A percentile compares a stretch with the other conserved stretches of the same genome.
Conservation (phyloP, 495 filamentous ascomycete species). For the Massariosphaeria phaeospora region DNA sequence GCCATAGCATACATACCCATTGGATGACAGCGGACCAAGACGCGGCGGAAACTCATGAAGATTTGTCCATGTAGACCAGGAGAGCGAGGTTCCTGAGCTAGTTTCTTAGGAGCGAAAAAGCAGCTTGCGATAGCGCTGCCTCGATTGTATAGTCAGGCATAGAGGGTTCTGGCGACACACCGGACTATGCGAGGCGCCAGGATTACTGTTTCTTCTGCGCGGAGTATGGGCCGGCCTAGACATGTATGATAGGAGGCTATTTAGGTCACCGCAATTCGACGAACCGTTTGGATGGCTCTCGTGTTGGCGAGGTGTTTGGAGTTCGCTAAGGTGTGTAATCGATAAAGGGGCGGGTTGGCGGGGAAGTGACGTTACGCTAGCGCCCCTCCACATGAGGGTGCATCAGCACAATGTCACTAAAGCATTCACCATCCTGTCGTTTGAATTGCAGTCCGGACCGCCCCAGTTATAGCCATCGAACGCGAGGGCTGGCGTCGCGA, state of each 20-base stretch:
- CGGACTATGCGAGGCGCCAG: constrained; percentile 22
- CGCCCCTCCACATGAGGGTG: too few species aligned
- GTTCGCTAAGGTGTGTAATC: constrained; percentile 21
- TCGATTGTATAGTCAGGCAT: constrained; percentile 28
- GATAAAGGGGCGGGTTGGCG: constrained; percentile 13
- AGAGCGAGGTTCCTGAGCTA: constrained; percentile 14
- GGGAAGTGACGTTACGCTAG: too few species aligned
- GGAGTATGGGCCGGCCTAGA: constrained; percentile 1
- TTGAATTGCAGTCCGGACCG: neutral
- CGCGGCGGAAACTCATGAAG: neutral
- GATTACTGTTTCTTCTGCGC: neutral
- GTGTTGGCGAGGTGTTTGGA: neutral
- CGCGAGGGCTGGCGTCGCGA: neutral
- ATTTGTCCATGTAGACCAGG: constrained; percentile 11
- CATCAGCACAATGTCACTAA: too few species aligned
- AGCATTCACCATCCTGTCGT: too few species aligned
- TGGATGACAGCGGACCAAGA: neutral
- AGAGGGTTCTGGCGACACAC: constrained; percentile 22
- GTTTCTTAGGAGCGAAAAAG: constrained; percentile 4
- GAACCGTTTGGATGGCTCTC: neutral
- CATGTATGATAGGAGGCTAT: constrained; percentile 24
- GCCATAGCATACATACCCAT: neutral
- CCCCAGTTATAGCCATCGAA: neutral
- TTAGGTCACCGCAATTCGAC: neutral
- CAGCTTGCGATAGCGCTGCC: neutral